Base-by-base conservation (phyloP, 352 stramenopile genomes). In the Phytophthora citricola region DNA sequence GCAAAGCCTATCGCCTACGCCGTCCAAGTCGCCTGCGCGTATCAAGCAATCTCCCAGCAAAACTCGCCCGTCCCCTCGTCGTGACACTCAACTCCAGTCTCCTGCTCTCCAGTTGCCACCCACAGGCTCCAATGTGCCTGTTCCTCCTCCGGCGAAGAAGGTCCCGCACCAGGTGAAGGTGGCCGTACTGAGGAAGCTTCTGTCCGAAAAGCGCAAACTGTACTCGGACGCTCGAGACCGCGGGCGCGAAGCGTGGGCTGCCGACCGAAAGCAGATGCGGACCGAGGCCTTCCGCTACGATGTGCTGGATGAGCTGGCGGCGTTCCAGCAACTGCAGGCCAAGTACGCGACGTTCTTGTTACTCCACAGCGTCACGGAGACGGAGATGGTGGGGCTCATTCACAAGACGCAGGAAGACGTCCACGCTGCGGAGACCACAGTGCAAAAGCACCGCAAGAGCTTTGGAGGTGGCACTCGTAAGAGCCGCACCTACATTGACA, bases 311-410 rank as follows among this genome's bases (percentile, higher is more conserved):
- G 84, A 92, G 34, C 51, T 94, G 40, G 75, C 75, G 1, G 78
- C 77, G 7, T 90, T 80, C 32, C 82, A 92, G 51, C 77, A 71
- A 9, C 83, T 94, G 26, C 71, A 89, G 49, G 78, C 77, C 29
- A 76, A 88, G 49, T 79, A 89, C 55, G 66, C 79, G 1, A 76
- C 85, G 43, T 92, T 94, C 46, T 66, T 94, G 15, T 48, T 94
- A 44, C 70, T 94, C 2, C 74, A 85, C 27, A 81, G 69, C 55
- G 67, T 94, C 41, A 78, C 75, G 4, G 83, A 94, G 46, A 32
- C 58, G 26, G 86, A 94, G 15, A 90, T 92, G 43, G 17, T 86
- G 20, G 68, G 75, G 0, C 53, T 90, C 22, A 87, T 92, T 43
- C 71, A 81, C 14, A 58, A 79, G 9, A 76, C 81, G 2, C 73